phyloP scores from a whole-genome alignment of 2,329 filamentous ascomycete genomes.

The Mycosphaerella arachidis region DNA sequence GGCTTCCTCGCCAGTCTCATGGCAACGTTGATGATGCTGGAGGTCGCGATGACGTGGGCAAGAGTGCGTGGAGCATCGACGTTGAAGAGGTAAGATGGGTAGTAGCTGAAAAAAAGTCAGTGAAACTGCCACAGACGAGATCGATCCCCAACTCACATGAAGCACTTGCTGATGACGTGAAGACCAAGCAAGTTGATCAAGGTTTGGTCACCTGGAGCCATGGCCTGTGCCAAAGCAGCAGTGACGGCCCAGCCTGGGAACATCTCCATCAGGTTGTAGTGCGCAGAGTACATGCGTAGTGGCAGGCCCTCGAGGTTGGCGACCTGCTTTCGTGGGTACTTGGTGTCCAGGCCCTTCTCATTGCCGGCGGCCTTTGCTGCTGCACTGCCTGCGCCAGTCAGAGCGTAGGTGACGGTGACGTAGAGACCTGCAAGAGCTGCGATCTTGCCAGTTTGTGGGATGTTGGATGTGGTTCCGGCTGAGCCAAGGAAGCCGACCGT shows the following conservation, averaged over 20 bases:
- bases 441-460: conserved; percentile 26
- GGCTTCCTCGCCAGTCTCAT: conserved; percentile 26
- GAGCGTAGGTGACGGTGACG: conserved; percentile 27
- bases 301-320: conserved; percentile 24
- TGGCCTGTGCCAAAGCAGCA: conserved; percentile 28
- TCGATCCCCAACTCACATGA: conserved; percentile 20
- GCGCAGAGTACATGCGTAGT: conserved; percentile 25
- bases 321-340: conserved; percentile 23
- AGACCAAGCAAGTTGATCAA: conserved; percentile 30
- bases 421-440: conserved; percentile 28
- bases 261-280: conserved; percentile 27
- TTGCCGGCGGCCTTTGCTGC: conserved; percentile 22
- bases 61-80: conserved; percentile 18
- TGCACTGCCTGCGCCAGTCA: conserved; percentile 26
- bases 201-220: conserved; percentile 26
- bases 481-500: conserved; percentile 23
- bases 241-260: conserved; percentile 27
- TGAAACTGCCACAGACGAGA: background rate
- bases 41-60: conserved; percentile 27
- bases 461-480: conserved; percentile 16
- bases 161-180: conserved; percentile 29
- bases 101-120: conserved; percentile 17
- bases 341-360: conserved; percentile 27
- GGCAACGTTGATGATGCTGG: conserved; percentile 27
- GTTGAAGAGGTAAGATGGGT: conserved; percentile 27